Conservation (phyloP, 306 rosid genomes). For the Cyclanthera cordifolia region DNA sequence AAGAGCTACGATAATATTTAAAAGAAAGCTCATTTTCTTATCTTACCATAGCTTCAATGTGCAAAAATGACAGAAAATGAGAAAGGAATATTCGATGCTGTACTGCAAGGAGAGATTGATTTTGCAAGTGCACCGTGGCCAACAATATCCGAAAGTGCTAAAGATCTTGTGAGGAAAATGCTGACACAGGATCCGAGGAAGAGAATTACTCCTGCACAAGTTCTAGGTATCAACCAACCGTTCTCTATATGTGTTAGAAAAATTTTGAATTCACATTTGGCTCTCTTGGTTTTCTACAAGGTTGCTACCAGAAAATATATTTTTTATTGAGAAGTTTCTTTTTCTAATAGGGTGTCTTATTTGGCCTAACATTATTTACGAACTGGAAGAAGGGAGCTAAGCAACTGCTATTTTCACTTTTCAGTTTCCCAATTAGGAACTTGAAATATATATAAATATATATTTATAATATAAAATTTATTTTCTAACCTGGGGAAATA, state of each 20-base stretch:
- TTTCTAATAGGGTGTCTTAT: background rate
- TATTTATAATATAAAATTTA: no score
- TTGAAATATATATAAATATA: no score
- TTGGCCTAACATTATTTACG: slow-evolving; percentile 3
- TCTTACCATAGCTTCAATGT: slow-evolving; percentile 7
- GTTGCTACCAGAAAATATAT: background rate
- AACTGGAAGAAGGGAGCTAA: background rate
- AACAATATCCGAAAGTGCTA: slow-evolving; percentile 68
- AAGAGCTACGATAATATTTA: background rate
- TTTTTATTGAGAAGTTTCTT: background rate
- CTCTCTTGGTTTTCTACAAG: background rate
- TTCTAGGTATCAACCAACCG: slow-evolving; percentile 51
- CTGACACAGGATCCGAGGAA: slow-evolving; percentile 69
- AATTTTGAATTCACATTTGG: background rate
- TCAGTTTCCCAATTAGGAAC: no score
- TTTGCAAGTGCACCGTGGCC: slow-evolving; percentile 90
- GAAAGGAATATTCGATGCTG: slow-evolving; percentile 70
- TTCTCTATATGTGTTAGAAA: slow-evolving; percentile 12
- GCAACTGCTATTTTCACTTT: background rate
- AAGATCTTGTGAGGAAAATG: slow-evolving; percentile 83
- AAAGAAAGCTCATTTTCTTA: slow-evolving; percentile 8
- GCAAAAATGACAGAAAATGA: slow-evolving; percentile 56
- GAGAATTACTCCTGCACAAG: slow-evolving; percentile 75
- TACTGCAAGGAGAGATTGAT: slow-evolving; percentile 75
- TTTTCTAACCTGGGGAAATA: no score